Evolutionary conservation across 352 stramenopile genomes (phyloP).

Genomic region (Globisporangium okanoganense): DNA sequence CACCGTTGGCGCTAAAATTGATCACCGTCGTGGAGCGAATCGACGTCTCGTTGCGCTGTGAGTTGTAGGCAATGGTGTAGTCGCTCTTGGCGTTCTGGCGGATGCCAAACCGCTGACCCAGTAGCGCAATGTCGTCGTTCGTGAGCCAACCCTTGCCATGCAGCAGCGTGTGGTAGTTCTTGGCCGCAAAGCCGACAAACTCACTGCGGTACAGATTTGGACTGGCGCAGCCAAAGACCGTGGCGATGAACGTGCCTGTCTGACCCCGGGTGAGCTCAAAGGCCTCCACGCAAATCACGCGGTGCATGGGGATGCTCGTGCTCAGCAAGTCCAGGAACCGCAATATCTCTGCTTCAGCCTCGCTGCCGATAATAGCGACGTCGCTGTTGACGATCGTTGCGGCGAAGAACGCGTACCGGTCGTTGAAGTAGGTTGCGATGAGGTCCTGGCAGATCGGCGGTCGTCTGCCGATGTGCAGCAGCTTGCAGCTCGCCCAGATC

Average conservation of each 20-base stretch:
- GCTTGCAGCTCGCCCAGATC: conserved; percentile 19
- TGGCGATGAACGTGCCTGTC: conserved; percentile 12
- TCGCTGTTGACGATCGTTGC: background rate
- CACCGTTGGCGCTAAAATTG: conserved; percentile 19
- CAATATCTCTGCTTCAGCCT: conserved; percentile 17
- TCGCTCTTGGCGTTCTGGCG: conserved; percentile 20
- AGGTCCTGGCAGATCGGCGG: conserved; percentile 17
- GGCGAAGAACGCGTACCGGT: conserved; percentile 13
- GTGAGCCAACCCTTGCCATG: conserved; percentile 16
- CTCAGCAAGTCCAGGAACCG: conserved; percentile 18
- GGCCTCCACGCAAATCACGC: conserved; percentile 17
- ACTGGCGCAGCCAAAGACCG: conserved; percentile 23
- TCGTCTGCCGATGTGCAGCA: conserved; percentile 13
- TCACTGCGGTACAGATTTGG: conserved; percentile 14
- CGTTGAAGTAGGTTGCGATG: conserved; percentile 17
- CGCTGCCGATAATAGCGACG: conserved; percentile 1
- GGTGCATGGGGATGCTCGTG: conserved; percentile 14
- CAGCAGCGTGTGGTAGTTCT: conserved; percentile 9
- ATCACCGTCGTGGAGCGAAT: conserved; percentile 8
- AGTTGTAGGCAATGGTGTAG: conserved; percentile 14
- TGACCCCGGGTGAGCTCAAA: conserved; percentile 13
- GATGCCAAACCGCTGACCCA: conserved; percentile 17
- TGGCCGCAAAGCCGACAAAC: conserved; percentile 15
- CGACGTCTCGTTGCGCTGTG: background rate
- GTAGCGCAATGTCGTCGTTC: conserved; percentile 17